phyloP scores from a whole-genome alignment of 352 stramenopile genomes.

The Phytophthora niederhauseri region DNA sequence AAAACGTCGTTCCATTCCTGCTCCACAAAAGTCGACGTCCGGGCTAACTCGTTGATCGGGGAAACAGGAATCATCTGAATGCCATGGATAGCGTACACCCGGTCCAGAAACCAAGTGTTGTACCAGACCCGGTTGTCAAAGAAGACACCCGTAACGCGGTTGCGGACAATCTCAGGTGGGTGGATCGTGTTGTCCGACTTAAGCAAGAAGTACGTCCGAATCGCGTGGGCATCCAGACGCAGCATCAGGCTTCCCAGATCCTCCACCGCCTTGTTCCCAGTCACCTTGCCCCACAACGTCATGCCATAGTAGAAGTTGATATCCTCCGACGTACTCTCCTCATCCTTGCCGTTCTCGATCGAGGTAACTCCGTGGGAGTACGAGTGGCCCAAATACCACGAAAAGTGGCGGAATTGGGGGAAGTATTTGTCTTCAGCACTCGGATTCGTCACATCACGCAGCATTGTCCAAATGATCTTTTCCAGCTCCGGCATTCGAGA shows the following conservation, averaged over 20 bases:
- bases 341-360: slow-evolving; percentile 62
- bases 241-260: slow-evolving; percentile 67
- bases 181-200: slow-evolving; percentile 57
- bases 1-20: slow-evolving; percentile 71
- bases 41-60: slow-evolving; percentile 64
- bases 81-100: slow-evolving; percentile 65
- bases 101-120: slow-evolving; percentile 61
- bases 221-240: slow-evolving; percentile 51
- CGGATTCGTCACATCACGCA: slow-evolving; percentile 67
- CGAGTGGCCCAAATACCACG: slow-evolving; percentile 68
- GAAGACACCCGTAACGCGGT: slow-evolving; percentile 70
- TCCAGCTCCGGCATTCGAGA: slow-evolving; percentile 50
- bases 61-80: slow-evolving; percentile 77
- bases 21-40: slow-evolving; percentile 55
- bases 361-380: slow-evolving; percentile 63
- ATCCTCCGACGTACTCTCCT: slow-evolving; percentile 68
- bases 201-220: slow-evolving; percentile 73
- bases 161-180: slow-evolving; percentile 54
- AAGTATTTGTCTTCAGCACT: slow-evolving; percentile 53
- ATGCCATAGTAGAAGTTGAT: slow-evolving; percentile 79
- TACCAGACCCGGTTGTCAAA: slow-evolving; percentile 69
- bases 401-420: slow-evolving; percentile 66
- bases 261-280: slow-evolving; percentile 51
- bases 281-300: slow-evolving; percentile 62
- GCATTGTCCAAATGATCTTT: slow-evolving; percentile 50